Evolutionary conservation across 2,329 filamentous ascomycete genomes (phyloP), one percentile per base, ranked within the genome.

Genomic region (Colletotrichum truncatum): DNA sequence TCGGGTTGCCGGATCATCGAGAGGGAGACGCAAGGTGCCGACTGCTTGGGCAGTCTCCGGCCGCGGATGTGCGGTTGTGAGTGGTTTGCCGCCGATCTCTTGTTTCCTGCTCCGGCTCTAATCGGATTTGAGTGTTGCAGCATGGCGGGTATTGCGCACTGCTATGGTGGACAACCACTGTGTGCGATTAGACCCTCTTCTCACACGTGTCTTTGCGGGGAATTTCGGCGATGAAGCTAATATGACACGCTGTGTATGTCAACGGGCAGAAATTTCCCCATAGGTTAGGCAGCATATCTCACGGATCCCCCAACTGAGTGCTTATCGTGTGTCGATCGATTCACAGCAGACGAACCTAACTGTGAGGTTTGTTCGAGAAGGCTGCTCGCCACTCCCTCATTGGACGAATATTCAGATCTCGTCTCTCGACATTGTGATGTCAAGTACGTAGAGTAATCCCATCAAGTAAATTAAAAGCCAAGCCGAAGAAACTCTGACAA

Each of bases 271-370:
- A 5, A 14, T 11, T 32, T 21, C 46, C 25, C 21, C 14, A 32
- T 18, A 36, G 1, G n/a, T 26, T 25, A n/a, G 25, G 11, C 9
- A 10, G 8, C n/a, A 25, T 18, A 32, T 46, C 51, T 28, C 6
- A 32, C 23, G 49, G n/a, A n/a, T n/a, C n/a, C n/a, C n/a, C n/a
- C n/a, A 30, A 54, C 8, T 12, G 25, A 14, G 23, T 55, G 38
- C 49, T 48, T 48, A 26, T 55, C 48, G 54, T 38, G 38, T 38
- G 38, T 38, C 23, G 58, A 61, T 61, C 58, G 48, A 23, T 21
- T 16, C 12, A n/a, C 25, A 61, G 38, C 16, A 16, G 58, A 39
- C 18, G 49, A 61, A 36, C 48, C 38, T 46, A 12, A 23, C 49
- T 39, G 28, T 36, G n/a, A 36, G 6, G 10, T 30, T n/a, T 48